Evolutionary conservation across 345 rosid genomes (phyloP).

Genomic region (Moricandia moricandioides): DNA sequence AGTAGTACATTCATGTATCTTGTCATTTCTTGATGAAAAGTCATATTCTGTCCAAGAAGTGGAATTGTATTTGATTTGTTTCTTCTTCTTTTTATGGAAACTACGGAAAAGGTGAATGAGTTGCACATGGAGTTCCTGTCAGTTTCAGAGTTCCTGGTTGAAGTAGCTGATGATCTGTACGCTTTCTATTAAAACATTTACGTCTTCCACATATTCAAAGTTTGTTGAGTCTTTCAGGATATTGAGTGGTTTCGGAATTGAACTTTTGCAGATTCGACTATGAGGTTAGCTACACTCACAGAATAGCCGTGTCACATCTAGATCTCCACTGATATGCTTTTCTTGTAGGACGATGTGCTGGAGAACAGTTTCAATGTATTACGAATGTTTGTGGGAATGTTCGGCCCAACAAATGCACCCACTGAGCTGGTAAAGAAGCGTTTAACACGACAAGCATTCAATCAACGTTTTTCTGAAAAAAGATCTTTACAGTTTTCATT

Average conservation of each 20-base stretch:
- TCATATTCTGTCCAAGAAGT: background rate
- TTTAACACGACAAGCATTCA: background rate
- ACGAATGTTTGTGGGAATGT: slow-evolving; percentile 78
- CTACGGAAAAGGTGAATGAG: slow-evolving; percentile 62
- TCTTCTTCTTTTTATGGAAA: slow-evolving; percentile 36
- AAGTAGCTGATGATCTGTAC: slow-evolving; percentile 87
- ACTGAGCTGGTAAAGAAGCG: slow-evolving; percentile 57
- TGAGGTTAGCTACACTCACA: slow-evolving; percentile 81
- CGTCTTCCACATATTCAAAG: slow-evolving; percentile 33
- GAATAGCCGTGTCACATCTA: slow-evolving; percentile 10
- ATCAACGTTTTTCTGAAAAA: slow-evolving; percentile 4
- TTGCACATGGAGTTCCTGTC: slow-evolving; percentile 88
- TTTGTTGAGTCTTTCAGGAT: slow-evolving; percentile 3
- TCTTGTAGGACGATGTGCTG: slow-evolving; percentile 69
- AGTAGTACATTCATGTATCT: slow-evolving; percentile 33
- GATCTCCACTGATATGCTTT: background rate
- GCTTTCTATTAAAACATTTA: slow-evolving; percentile 14
- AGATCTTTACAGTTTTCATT: background rate
- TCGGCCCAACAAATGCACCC: slow-evolving; percentile 69
- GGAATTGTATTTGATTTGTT: background rate
- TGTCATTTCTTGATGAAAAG: background rate
- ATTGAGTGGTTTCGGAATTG: slow-evolving; percentile 20
- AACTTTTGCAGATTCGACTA: slow-evolving; percentile 64
- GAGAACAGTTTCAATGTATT: slow-evolving; percentile 77
- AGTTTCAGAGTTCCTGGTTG: slow-evolving; percentile 78